A percentile compares a stretch with the other conserved stretches of the same genome.
Conservation (phyloP, 192 early-diverging fungal species). For the Dimargaris cristalligena region DNA sequence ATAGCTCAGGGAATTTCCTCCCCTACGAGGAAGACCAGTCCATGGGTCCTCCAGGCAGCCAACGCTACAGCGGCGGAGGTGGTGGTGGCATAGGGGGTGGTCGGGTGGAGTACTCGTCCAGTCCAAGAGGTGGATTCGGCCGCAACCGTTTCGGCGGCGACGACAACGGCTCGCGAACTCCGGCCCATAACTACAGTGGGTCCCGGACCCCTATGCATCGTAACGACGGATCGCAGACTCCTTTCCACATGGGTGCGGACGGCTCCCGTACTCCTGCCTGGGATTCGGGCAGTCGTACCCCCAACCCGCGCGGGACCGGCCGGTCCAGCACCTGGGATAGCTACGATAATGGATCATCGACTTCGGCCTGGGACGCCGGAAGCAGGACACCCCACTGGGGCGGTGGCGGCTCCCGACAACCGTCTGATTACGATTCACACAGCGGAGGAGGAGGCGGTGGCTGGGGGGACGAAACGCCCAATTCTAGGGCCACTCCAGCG, state of each 20-base stretch:
- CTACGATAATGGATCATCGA: no score
- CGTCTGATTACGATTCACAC: no score
- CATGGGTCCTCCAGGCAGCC: not conserved
- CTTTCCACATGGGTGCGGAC: slow-evolving; percentile 18
- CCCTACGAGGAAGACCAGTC: slow-evolving; percentile 18
- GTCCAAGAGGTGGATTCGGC: slow-evolving; percentile 3
- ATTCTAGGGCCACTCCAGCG: slow-evolving; percentile 18
- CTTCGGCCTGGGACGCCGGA: slow-evolving; percentile 41
- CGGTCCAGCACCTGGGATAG: slow-evolving; percentile 18
- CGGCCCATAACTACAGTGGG: slow-evolving; percentile 14
- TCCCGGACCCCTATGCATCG: slow-evolving; percentile 20
- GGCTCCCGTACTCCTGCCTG: slow-evolving; percentile 11
- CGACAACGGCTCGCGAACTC: slow-evolving; percentile 8
- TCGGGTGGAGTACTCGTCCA: slow-evolving; percentile 13
- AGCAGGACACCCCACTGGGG: slow-evolving; percentile 34
- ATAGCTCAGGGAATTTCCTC: slow-evolving; percentile 32
- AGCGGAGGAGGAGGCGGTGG: no score
- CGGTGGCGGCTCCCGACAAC: no score
- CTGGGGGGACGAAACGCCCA: slow-evolving; percentile 28
- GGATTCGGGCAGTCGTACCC: slow-evolving; percentile 32
- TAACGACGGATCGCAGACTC: slow-evolving; percentile 30
- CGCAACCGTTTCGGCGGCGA: not conserved
- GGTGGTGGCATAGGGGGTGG: slow-evolving; percentile 5
- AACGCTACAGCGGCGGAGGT: slow-evolving; percentile 4
- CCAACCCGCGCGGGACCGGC: slow-evolving; percentile 29